Evolutionary conservation across 1,139 yeast species (phyloP).

Genomic region (Protomyces lactucae-debilis): DNA sequence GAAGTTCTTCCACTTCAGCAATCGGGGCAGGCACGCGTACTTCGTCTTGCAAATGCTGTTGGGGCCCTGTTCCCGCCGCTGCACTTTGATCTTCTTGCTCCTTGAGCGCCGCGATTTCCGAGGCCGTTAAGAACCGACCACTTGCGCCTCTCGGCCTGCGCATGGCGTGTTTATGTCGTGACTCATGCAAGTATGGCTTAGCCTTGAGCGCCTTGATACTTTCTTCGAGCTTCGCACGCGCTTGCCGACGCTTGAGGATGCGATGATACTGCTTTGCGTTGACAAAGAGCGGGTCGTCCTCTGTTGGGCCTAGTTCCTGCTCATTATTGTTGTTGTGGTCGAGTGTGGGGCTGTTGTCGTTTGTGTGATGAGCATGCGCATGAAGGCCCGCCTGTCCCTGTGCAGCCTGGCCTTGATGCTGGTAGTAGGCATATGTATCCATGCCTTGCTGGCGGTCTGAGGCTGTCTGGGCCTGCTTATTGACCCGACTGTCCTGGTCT

Average conservation of each 20-base stretch:
- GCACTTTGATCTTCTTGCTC: constrained; percentile 42
- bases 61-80: neutral
- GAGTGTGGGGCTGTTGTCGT: neutral
- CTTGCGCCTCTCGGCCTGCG: constrained; percentile 99
- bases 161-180: constrained; percentile 98
- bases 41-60: too few species aligned
- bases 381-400: neutral
- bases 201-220: constrained; percentile 60
- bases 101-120: constrained; percentile 75
- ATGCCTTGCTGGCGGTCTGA: neutral
- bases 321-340: neutral
- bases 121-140: constrained; percentile 92
- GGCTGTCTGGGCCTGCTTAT: too few species aligned
- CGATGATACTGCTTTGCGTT: constrained; percentile 97
- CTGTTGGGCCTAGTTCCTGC: neutral
- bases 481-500: too few species aligned
- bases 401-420: neutral
- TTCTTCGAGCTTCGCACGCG: constrained; percentile 90
- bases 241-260: constrained; percentile 83
- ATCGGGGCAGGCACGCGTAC: too few species aligned
- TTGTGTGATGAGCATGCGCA: neutral
- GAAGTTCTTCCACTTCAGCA: too few species aligned
- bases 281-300: constrained; percentile 91
- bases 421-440: neutral
- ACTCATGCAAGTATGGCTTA: constrained; percentile 91